phyloP scores from a whole-genome alignment of 257 asterid genomes.

The Ocimum tenuiflorum region DNA sequence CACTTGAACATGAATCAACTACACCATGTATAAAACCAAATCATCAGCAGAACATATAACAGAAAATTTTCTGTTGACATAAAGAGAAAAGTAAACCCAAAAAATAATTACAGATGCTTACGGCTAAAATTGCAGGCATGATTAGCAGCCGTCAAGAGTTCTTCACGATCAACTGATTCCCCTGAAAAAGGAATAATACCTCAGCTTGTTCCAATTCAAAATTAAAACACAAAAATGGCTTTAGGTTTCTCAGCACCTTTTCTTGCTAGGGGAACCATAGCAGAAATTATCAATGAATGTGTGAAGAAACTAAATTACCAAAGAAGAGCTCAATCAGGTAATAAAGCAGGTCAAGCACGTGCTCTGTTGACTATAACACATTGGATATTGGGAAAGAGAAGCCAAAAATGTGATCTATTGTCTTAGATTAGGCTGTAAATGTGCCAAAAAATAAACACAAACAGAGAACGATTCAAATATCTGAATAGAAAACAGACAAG shows the following conservation, averaged over 20 bases:
- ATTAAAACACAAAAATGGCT: neutral
- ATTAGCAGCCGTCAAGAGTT: conserved; percentile 68
- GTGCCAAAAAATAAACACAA: neutral
- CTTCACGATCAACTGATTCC: conserved; percentile 86
- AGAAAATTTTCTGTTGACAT: neutral
- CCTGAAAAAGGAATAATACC: conserved; percentile 42
- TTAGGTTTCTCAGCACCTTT: neutral
- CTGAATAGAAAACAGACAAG: neutral
- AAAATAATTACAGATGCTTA: conserved; percentile 27
- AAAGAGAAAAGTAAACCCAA: neutral
- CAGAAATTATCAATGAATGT: neutral
- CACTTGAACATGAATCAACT: conserved; percentile 70
- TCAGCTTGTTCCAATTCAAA: neutral
- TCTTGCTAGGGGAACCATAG: neutral
- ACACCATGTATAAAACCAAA: conserved; percentile 30
- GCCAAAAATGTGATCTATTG: neutral
- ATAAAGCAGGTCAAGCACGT: conserved; percentile 3
- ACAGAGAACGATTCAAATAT: neutral
- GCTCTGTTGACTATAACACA: neutral
- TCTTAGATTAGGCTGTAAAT: neutral
- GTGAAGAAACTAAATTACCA: neutral
- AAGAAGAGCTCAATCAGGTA: neutral
- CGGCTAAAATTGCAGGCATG: conserved; percentile 58
- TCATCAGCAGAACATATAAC: neutral
- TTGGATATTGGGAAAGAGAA: neutral